Base-by-base conservation (phyloP, 495 filamentous ascomycete species). In the Aspergillus nidulans region DNA sequence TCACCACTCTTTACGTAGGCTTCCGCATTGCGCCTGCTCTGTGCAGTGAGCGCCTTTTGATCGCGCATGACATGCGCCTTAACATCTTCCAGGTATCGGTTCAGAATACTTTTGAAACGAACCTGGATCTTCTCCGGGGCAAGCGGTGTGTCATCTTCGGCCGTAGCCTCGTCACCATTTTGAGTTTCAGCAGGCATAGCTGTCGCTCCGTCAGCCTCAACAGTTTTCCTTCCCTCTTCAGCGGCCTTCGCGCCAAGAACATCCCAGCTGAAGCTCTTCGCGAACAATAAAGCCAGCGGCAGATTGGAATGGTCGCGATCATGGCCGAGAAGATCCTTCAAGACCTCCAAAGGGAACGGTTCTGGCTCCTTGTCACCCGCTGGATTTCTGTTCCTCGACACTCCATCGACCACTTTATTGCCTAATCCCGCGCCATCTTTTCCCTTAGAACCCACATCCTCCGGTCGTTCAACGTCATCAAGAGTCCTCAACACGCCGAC, bases 1-100 rank as follows among this genome's bases (percentile, higher is more conserved):
- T 99, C 94, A 13, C 94, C 94, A 39, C 95, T 97, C 65, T 96
- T 96, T 59, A 99, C 90, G 65, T 99, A 99, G 6, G 92, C 94
- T 68, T 99, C 94, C 2, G 95, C 91, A 74, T 99, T 97, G 45
- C 92, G 91, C 54, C 90, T 88, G 44, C 85, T 88, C 70, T 99
- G 94, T 21, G 75, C 78, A 53, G 81, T 78, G 32, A 97, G 84
- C 6, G 85, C 84, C 69, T 92, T 90, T 64, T 99, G 94, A 60
- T 97, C 92, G 6, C 87, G 86, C 42, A 94, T 67, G 23, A 99
- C 79, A 69, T 97, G 94, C 6, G 78, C 70, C 69, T 94, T 96
- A 67, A 97, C 88, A 63, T 95, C 92, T 51, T 97, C 91, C 57
- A 97, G 85, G 59, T 99, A 99, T 15, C 90, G 84, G 46, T 81